phyloP scores from a whole-genome alignment of 192 early-diverging fungal genomes.

The Backusella liffmaniae region DNA sequence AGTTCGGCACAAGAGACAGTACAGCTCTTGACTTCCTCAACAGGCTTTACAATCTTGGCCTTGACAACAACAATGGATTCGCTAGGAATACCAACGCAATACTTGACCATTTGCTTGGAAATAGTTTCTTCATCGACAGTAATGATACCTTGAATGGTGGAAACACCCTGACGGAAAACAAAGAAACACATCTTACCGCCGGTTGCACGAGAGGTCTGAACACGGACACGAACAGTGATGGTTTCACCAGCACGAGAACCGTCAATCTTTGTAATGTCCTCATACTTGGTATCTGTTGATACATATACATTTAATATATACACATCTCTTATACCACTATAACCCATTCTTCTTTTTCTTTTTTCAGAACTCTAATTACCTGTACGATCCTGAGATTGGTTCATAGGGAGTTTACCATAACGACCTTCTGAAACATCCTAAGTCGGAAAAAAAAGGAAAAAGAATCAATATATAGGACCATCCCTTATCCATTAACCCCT shows the following conservation, averaged over 20 bases:
- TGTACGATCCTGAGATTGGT: conserved; percentile 79
- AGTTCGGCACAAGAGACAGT: conserved; percentile 94
- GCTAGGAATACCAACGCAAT: conserved; percentile 65
- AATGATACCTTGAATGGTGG: conserved; percentile 90
- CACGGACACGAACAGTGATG: conserved; percentile 84
- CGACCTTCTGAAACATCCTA: conserved; percentile 79
- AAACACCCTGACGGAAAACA: conserved; percentile 80
- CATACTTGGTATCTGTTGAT: conserved; percentile 55
- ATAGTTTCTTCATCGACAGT: conserved; percentile 64
- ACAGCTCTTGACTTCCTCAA: conserved; percentile 87
- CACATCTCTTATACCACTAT: background rate
- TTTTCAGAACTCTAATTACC: conserved; percentile 34
- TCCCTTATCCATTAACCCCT: background rate
- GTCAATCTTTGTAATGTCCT: conserved; percentile 64
- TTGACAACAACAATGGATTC: conserved; percentile 93
- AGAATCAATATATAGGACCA: background rate
- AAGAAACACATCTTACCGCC: conserved; percentile 89
- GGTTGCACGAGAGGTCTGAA: conserved; percentile 86
- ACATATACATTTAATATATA: background rate
- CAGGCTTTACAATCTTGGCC: conserved; percentile 74
- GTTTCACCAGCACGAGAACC: conserved; percentile 65
- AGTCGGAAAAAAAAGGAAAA: background rate
- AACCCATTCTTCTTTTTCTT: background rate
- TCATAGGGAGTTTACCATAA: conserved; percentile 87
- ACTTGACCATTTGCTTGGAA: conserved; percentile 98